Evolutionary conservation across 805 yeast genomes (phyloP), one percentile per base, ranked within the genome.

Genomic region (Cyberlindnera bimundalis): DNA sequence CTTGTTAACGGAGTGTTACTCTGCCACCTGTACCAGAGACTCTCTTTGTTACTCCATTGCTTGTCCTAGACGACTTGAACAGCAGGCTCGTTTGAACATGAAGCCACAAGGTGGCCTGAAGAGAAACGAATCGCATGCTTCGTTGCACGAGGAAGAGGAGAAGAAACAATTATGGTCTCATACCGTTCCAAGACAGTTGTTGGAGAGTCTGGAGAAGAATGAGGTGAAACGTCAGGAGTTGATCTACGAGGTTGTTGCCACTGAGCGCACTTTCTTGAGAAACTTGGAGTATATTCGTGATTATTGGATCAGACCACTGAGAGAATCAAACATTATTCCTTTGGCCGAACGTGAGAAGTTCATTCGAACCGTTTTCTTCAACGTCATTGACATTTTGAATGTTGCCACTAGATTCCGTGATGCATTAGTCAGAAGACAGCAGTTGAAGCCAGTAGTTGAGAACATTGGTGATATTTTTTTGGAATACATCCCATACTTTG

Each of bases 211-310:
- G 43, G 87, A 86, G 42, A 90, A 87, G 52, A 75, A 69, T 39
- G 99, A 93, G 59, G 82, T 86, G 54, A 88, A 88, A 67, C 76
- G 98, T 48, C 99, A 93, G 63, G 99, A 93, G 57, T 81, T 90
- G 48, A 93, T 93, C 34, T 91, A 88, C 66, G 99, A 93, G 65
- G 83, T 90, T 24, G 85, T 88, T 37, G 85, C 85, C 49, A 91
- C 97, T 2, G 98, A 93, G 66, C 77, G 97, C 44, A 95, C 93
- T 51, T 93, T 90, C 62, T 96, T 93, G 39, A 90, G 89, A 65
- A 96, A 93, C 56, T 70, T 93, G 55, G 99, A 93, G 62, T 86
- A 90, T 50, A 73, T 93, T 53, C 79, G 96, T 32, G 98, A 93
- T 60, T 88, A 84, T 51, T 93, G 96, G 79, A 90, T 93, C 61